Base-by-base conservation (phyloP, 345 rosid species). In the Iberis pinnata region DNA sequence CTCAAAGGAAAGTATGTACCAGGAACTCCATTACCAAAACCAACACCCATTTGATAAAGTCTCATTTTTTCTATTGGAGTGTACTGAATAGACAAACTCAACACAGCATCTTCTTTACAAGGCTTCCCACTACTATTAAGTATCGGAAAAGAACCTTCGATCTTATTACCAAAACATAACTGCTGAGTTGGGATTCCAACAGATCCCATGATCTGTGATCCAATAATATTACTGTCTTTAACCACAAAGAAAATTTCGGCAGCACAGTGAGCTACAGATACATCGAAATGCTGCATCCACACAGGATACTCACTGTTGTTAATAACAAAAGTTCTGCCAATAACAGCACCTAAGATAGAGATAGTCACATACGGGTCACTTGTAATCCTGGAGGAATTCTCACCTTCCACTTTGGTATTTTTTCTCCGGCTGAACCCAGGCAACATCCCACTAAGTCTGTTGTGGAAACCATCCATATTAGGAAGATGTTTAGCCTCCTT, bases 301-400 rank as follows among this genome's bases (percentile, higher is more conserved):
- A 70, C 81, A 2, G 97, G 97, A 67, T 78, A 73, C 73, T 89
- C 97, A 14, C 67, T 56, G 40, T 86, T 83, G 42, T 56, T 62
- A 12, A 89, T 80, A 61, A 89, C 97, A 24, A 78, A 89, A 25
- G 97, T 89, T 68, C 95, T 76, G 3, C 72, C 97, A 49, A 89
- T 60, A 2, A 89, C 90, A 67, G 97, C 95, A 62, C 80, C 82
- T 12, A 71, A 43, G 12, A 86, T 50, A 0, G 94, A 81, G 43
- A 89, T 57, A 1, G 86, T 83, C 2, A 86, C 95, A 44, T 89
- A 89, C 4, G 97, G 95, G 73, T 89, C 95, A 35, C 95, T 83
- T 15, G 97, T 89, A 29, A 84, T 76, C 76, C 71, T 88, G 9
- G 58, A 67, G 20, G 83, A 33, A 40, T 75, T 60, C 32, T 58